Base-by-base conservation (phyloP, 305 asterid genomes). In the Plantago lanceolata region DNA sequence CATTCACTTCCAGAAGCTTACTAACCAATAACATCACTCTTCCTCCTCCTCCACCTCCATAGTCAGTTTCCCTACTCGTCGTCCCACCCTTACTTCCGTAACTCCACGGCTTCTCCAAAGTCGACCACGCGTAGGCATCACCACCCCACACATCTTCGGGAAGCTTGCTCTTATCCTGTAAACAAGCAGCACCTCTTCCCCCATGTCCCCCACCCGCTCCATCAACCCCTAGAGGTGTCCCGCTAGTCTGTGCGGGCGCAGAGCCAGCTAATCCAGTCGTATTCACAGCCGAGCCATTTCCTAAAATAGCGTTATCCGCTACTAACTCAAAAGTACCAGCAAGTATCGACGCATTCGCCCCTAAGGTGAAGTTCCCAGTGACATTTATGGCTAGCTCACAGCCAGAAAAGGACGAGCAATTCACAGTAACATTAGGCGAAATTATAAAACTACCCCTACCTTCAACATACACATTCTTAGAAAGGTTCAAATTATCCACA, bases 141-240 rank as follows among this genome's bases (percentile, higher is more conserved):
- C 97, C 99, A 33, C 97, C 99, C 99, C 99, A 94, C 24, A 88
- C 97, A 17, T 94, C 99, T 66, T 86, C 99, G 5, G 88, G 84
- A 55, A 78, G 79, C 81, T 94, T 94, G 67, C 81, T 67, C 57
- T 71, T 69, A 72, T 94, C 86, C 73, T 56, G 75, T 81, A 90
- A 76, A 72, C 97, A 90, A 14, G 93, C 87, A 0, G 97, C 99
- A 4, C 97, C 99, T 62, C 99, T 80, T 3, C 97, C 99, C 16
- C 99, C 99, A 75, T 90, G 93, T 16, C 99, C 99, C 55, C 97
- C 99, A 16, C 99, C 99, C 1, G 95, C 96, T 61, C 97, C 99
- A 65, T 94, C 96, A 68, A 82, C 64, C 33, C 95, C 95, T 69
- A 83, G 95, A 0, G 99, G 99, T 6, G 96, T 88, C 74, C 99